These are phyloP conservation scores for Allium sativum DNA, from an alignment of 106 monocot genomes.

Conservation along the genomic window DNA sequence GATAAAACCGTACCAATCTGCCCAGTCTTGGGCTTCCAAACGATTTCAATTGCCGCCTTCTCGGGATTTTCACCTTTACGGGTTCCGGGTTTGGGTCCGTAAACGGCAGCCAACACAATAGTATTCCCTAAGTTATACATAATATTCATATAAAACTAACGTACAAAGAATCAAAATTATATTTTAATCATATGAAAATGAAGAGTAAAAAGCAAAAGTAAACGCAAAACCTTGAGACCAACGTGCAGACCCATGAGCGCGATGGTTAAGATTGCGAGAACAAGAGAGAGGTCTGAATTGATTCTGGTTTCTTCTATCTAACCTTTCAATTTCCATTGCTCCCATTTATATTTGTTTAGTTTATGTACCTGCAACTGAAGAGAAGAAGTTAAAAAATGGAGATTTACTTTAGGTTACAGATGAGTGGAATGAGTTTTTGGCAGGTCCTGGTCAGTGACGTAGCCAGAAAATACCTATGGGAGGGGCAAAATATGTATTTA, in stretches of 20 bases:
- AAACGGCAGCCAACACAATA: slow-evolving; percentile 85
- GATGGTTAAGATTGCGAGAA: slow-evolving; percentile 63
- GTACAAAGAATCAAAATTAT: background rate
- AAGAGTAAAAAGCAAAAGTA: background rate
- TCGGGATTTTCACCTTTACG: slow-evolving; percentile 96
- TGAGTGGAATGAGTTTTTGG: too few relatives aligned
- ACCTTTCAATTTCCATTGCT: slow-evolving; percentile 32
- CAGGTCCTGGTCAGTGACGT: too few relatives aligned
- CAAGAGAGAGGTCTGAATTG: slow-evolving; percentile 73
- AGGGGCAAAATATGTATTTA: too few relatives aligned
- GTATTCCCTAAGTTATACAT: slow-evolving; percentile 49
- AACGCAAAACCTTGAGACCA: slow-evolving; percentile 73
- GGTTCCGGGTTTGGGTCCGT: slow-evolving; percentile 91
- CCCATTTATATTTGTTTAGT: background rate
- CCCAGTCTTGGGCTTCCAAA: slow-evolving; percentile 97
- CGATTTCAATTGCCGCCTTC: slow-evolving; percentile 85
- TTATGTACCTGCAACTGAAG: too few relatives aligned
- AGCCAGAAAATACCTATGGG: too few relatives aligned
- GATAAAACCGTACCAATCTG: slow-evolving; percentile 48
- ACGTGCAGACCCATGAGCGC: slow-evolving; percentile 92
- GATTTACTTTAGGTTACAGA: too few relatives aligned
- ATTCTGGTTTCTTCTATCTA: slow-evolving; percentile 53
- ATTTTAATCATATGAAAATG: background rate
- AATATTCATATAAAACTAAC: background rate
- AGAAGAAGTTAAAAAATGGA: too few relatives aligned